Conservation (phyloP, 352 stramenopile species). For the Phytopythium ostracodes region DNA sequence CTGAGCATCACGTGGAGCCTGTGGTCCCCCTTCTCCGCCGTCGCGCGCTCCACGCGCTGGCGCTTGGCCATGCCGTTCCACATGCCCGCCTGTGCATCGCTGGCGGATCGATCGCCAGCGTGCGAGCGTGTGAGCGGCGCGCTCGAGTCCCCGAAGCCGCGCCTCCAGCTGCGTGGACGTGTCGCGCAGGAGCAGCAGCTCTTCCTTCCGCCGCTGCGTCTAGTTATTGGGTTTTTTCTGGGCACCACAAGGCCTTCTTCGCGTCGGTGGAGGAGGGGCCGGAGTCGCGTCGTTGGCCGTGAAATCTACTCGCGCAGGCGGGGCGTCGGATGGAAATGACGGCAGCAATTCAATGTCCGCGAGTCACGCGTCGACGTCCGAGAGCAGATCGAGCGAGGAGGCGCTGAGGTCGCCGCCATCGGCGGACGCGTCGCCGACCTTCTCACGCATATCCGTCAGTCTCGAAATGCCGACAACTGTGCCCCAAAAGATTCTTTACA, state of each 20-base stretch:
- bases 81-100: background rate
- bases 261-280: background rate
- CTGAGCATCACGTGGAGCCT: conserved; percentile 1
- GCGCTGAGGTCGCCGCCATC: background rate
- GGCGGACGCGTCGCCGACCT: background rate
- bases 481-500: no score
- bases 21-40: background rate
- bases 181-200: conserved; percentile 2
- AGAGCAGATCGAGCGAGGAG: background rate
- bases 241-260: background rate
- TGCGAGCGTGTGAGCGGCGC: background rate
- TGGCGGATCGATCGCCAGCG: no score
- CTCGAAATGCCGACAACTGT: no score
- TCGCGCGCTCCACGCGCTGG: background rate
- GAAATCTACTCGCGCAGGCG: background rate
- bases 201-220: conserved; percentile 6
- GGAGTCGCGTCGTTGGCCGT: background rate
- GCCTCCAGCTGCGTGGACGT: background rate
- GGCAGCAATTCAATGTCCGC: background rate
- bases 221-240: background rate
- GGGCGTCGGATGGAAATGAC: background rate
- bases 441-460: background rate
- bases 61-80: background rate
- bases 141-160: background rate
- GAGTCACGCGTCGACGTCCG: background rate